Evolutionary conservation across 805 yeast species (phyloP).

Genomic region (Priceomyces haplophilus): DNA sequence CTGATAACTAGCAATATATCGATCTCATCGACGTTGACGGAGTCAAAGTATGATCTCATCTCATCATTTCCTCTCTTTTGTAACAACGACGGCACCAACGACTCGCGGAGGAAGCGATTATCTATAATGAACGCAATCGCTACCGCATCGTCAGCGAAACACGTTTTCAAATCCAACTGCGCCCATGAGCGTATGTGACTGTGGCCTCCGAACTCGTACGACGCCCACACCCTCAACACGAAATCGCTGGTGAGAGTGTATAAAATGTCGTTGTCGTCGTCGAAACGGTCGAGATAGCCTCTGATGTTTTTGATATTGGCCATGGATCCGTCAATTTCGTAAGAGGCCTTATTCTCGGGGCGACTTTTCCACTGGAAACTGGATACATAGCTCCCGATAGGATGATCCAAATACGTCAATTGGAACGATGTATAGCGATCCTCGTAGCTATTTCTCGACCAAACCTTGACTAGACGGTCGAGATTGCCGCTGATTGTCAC

Average conservation of each 20-base stretch:
- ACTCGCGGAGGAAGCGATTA: slow-evolving; percentile 28
- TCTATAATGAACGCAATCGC: slow-evolving; percentile 34
- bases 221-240: slow-evolving; percentile 65
- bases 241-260: slow-evolving; percentile 65
- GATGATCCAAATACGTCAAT: slow-evolving; percentile 65
- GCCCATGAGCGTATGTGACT: slow-evolving; percentile 60
- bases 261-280: slow-evolving; percentile 39
- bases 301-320: slow-evolving; percentile 35
- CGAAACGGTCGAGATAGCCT: slow-evolving; percentile 27
- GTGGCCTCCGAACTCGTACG: slow-evolving; percentile 58
- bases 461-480: slow-evolving; percentile 69
- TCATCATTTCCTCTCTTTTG: slow-evolving; percentile 10
- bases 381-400: slow-evolving; percentile 45
- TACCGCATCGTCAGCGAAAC: slow-evolving; percentile 19
- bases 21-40: slow-evolving; percentile 11
- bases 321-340: slow-evolving; percentile 19
- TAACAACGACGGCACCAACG: slow-evolving; percentile 11
- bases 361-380: slow-evolving; percentile 54
- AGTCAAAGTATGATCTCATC: slow-evolving; percentile 9
- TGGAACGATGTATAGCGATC: slow-evolving; percentile 58
- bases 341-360: slow-evolving; percentile 7
- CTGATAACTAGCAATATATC: slow-evolving; percentile 42
- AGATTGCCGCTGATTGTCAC: slow-evolving; percentile 56
- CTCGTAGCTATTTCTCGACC: slow-evolving; percentile 74
- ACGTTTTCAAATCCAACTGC: slow-evolving; percentile 27